These are phyloP conservation scores for Mycena sanguinolenta DNA, from an alignment of 768 basidiomycete genomes.

Conservation along the genomic window DNA sequence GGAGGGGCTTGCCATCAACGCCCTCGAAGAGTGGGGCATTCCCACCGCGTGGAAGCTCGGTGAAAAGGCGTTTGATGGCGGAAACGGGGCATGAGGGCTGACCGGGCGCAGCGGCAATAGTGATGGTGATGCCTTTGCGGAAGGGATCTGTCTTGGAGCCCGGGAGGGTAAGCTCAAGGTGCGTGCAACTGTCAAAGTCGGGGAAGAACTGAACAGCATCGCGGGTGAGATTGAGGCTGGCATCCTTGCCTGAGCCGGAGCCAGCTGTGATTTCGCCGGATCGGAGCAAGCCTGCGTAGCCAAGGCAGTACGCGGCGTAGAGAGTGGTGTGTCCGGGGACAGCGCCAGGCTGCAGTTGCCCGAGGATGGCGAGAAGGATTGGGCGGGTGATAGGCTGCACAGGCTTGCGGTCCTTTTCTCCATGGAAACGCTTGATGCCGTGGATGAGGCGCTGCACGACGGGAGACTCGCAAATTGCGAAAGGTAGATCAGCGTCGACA, in stretches of 20 bases:
- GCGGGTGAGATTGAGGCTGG: conserved; percentile 25
- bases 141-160: not conserved
- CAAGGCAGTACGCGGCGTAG: too few species aligned
- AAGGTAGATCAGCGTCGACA: conserved; percentile 39
- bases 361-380: too few species aligned
- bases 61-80: conserved; percentile 6
- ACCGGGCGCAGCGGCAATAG: conserved; percentile 11
- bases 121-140: not conserved
- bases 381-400: too few species aligned
- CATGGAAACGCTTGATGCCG: too few species aligned
- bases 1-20: conserved; percentile 5
- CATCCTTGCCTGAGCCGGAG: conserved; percentile 27
- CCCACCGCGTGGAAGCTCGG: conserved; percentile 6
- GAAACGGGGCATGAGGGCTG: conserved; percentile 1
- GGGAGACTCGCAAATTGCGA: conserved; percentile 26
- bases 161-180: not conserved
- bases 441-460: too few species aligned
- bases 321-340: too few species aligned
- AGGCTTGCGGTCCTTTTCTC: too few species aligned
- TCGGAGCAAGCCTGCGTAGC: too few species aligned
- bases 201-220: conserved; percentile 39
- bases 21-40: conserved; percentile 10
- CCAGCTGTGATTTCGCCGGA: too few species aligned
- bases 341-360: too few species aligned
- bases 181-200: conserved; percentile 1